Evolutionary conservation across 768 basidiomycete genomes (phyloP), one percentile per base, ranked within the genome.

Genomic region (Russula foetens): DNA sequence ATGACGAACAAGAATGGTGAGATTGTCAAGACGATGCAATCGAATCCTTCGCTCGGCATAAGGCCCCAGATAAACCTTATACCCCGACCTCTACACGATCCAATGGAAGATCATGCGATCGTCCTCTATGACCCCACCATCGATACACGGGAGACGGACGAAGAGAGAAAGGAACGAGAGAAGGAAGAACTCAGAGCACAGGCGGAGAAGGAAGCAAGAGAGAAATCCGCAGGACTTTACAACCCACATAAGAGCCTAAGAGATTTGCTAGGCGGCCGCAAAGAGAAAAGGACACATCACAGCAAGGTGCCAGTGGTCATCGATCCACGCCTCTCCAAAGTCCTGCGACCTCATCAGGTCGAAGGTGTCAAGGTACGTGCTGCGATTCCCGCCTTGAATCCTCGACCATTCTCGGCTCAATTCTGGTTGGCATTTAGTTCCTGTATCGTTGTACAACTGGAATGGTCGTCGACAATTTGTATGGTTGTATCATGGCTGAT

Each of bases 401-500:
- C 60, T 19, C 50, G 54, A 39, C 2, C 43, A 4, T 1, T 21
- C 48, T 62, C 43, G n/a, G 28, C 64, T 58, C 4, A 49, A 41
- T 47, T 52, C 29, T 28, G 23, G 11, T 38, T 8, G 21, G 4
- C n/a, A 24, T n/a, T n/a, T 66, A 99, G 94, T 98, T 99, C 73
- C 72, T 99, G 71, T 99, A 96, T 74, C 86, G 84, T 72, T 97
- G 95, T 72, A 86, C 94, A 5, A 97, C 94, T 0, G 97, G 95
- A 0, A 89, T 95, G 84, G 73, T 95, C 58, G 90, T 89, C 39
- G 87, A 92, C 47, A 90, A 92, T 67, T 92, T 96, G 63, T 88
- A 85, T 62, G 92, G 91, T 0, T 98, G 96, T 69, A 99, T 99
- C 72, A 98, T 99, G 96, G 96, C 96, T 1, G 96, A 99, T 69